Evolutionary conservation across 345 rosid genomes (phyloP).

Genomic region (Eucalyptus pauciflora): DNA sequence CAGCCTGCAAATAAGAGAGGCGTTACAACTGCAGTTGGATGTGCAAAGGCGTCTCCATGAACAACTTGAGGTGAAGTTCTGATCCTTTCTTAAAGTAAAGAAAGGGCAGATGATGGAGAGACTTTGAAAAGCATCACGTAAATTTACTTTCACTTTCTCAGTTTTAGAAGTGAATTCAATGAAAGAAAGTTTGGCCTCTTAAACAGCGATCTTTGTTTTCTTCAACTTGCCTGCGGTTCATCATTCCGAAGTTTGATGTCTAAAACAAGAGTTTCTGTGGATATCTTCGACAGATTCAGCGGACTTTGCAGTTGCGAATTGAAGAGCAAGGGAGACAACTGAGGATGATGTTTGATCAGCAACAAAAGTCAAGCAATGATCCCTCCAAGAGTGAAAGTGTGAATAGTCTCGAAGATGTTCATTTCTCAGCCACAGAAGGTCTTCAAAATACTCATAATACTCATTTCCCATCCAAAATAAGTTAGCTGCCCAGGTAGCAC

Average conservation of each 20-base stretch:
- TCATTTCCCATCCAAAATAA: conserved; percentile 49
- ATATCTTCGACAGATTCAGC: conserved; percentile 40
- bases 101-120: background rate
- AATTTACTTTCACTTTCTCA: background rate
- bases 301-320: conserved; percentile 62
- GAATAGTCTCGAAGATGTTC: conserved; percentile 26
- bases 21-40: conserved; percentile 70
- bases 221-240: background rate
- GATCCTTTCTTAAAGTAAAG: background rate
- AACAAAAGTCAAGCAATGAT: conserved; percentile 35
- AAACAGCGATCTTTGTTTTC: background rate
- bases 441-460: conserved; percentile 25
- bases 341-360: conserved; percentile 74
- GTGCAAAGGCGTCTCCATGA: conserved; percentile 91
- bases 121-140: background rate
- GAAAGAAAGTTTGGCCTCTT: background rate
- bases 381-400: conserved; percentile 13
- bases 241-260: background rate
- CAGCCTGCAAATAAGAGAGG: conserved; percentile 63
- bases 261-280: background rate
- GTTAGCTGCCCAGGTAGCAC: conserved; percentile 11
- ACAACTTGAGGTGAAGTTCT: conserved; percentile 60
- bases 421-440: conserved; percentile 28
- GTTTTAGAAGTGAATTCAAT: background rate
- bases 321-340: conserved; percentile 88